Conservation (phyloP, 129 eudicot species). For the Flaveria linearis region DNA sequence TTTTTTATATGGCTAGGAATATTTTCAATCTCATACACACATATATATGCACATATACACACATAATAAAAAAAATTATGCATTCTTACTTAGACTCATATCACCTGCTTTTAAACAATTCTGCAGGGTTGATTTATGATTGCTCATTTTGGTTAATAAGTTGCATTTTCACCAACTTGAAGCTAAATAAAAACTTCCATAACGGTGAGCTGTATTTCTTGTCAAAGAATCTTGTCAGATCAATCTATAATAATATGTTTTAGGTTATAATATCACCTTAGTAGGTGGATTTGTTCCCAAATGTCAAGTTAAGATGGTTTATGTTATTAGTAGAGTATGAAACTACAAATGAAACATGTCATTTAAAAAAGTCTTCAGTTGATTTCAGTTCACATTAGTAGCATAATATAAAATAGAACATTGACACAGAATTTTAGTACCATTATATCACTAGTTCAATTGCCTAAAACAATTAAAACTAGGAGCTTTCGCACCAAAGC, state of each 20-base stretch:
- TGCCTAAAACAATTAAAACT: no score
- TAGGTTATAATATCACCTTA: conserved; percentile 12
- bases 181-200: neutral
- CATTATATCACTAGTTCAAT: no score
- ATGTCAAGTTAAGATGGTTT: neutral
- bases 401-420: neutral
- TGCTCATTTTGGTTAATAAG: conserved; percentile 6
- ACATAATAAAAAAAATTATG: neutral
- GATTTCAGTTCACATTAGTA: no score
- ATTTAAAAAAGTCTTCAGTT: conserved; percentile 9
- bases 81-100: neutral
- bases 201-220: neutral
- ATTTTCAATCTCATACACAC: neutral
- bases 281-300: conserved; percentile 3
- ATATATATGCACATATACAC: neutral
- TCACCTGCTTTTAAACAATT: conserved; percentile 7
- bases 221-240: conserved; percentile 14
- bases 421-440: no score
- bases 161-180: neutral
- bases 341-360: neutral
- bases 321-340: neutral
- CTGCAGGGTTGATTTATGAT: conserved; percentile 5
- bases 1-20: neutral
- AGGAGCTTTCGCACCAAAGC: no score
- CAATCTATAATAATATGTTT: neutral